phyloP scores from a whole-genome alignment of 2,329 filamentous ascomycete species.

The Colletotrichum filicis region DNA sequence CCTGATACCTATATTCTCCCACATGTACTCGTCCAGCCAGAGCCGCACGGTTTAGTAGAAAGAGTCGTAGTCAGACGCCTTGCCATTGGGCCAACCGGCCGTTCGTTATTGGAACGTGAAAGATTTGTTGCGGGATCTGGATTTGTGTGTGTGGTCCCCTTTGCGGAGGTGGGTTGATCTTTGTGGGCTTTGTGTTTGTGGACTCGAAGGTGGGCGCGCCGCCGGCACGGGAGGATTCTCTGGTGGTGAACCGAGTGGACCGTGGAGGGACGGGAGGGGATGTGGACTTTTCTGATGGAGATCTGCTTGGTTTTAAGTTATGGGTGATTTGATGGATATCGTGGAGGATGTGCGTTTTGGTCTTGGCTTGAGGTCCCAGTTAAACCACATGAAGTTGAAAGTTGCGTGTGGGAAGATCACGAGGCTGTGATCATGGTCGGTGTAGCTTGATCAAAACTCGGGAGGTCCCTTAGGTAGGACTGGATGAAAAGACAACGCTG shows the following conservation, averaged over 20 bases:
- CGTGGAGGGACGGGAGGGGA: not conserved
- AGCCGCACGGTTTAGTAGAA: not conserved
- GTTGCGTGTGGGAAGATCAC: not conserved
- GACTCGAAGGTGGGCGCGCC: not conserved
- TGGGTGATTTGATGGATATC: not conserved
- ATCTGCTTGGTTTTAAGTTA: not conserved
- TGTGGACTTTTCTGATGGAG: not conserved
- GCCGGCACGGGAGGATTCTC: not conserved
- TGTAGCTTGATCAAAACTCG: not conserved
- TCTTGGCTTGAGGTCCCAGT: not conserved
- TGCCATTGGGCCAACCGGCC: slow-evolving; percentile 47
- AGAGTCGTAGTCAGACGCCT: slow-evolving; percentile 51
- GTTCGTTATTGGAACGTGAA: not conserved
- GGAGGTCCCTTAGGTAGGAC: not conserved
- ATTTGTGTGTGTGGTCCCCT: not conserved
- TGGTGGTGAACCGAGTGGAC: not conserved
- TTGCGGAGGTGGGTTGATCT: not conserved
- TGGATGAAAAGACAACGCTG: not conserved
- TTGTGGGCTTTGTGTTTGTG: not conserved
- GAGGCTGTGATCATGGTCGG: not conserved
- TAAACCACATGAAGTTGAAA: not conserved
- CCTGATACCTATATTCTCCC: slow-evolving; percentile 12
- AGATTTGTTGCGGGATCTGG: not conserved
- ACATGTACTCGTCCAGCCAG: not conserved
- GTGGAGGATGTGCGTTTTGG: not conserved